Evolutionary conservation across 805 yeast species (phyloP).

Genomic region (Saccharomycopsis oosterbeekiorum): DNA sequence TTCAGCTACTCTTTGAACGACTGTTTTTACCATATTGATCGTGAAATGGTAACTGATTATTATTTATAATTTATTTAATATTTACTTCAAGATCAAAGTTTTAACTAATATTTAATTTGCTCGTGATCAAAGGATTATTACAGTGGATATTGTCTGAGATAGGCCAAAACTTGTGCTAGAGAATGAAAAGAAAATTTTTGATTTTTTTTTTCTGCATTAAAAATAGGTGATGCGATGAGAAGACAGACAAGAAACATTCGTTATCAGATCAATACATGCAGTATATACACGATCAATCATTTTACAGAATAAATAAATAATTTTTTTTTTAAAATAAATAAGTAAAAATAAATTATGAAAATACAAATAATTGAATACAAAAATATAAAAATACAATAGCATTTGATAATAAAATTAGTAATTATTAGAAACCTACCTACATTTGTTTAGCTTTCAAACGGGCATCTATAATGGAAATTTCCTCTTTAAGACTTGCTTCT

Average conservation of each 20-base stretch:
- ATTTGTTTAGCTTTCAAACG: constrained; percentile 29
- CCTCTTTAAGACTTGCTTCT: constrained; percentile 83
- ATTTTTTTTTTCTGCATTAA: background rate
- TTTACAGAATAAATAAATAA: background rate
- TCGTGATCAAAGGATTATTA: background rate
- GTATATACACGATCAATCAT: background rate
- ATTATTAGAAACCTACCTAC: background rate
- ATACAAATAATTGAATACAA: background rate
- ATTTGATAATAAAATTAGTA: background rate
- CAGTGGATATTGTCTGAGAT: background rate
- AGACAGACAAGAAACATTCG: background rate
- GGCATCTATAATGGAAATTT: constrained; percentile 71
- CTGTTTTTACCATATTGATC: background rate
- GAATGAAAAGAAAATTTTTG: background rate
- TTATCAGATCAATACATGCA: background rate
- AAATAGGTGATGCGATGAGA: background rate
- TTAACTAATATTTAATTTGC: background rate
- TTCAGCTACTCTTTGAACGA: background rate
- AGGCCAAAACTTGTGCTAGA: background rate
- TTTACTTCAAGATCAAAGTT: too few species aligned
- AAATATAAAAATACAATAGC: background rate
- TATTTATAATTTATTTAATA: too few species aligned
- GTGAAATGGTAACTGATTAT: too few species aligned
- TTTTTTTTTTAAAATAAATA: too few species aligned
- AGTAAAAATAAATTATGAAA: background rate